A percentile compares a stretch with the other conserved stretches of the same genome.
phyloP scores from a whole-genome alignment of 2,329 filamentous ascomycete genomes.

The Fusarium longipes region DNA sequence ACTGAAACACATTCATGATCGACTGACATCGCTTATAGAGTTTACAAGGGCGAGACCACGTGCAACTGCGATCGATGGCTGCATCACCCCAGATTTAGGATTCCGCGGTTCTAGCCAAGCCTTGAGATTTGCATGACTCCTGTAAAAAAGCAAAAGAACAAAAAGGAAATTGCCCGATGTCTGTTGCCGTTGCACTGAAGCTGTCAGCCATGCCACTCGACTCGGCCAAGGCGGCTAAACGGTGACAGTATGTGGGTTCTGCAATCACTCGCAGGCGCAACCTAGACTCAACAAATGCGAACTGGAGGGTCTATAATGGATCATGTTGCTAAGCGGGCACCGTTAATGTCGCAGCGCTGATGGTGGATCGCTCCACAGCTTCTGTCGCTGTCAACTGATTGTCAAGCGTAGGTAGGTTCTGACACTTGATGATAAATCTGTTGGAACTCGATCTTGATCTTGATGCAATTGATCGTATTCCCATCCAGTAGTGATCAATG shows the following conservation, averaged over 20 bases:
- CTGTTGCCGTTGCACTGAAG: not conserved
- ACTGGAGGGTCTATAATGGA: not conserved
- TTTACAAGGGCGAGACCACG: conserved; percentile 25
- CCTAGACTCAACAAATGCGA: not conserved
- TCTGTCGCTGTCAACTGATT: not conserved
- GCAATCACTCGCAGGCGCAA: not conserved
- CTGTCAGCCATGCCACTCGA: not conserved
- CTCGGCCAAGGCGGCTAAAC: not conserved
- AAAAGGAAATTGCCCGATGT: not conserved
- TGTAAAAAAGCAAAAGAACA: not conserved
- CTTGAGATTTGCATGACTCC: conserved; percentile 1
- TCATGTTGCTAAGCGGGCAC: not conserved
- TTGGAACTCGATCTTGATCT: not conserved
- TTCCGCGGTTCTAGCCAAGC: not conserved
- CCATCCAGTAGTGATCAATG: not conserved
- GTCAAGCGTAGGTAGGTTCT: not conserved
- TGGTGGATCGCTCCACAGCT: not conserved
- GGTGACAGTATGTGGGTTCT: not conserved
- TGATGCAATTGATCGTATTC: not conserved
- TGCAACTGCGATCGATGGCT: conserved; percentile 14
- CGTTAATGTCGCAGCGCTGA: not conserved
- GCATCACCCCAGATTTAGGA: conserved; percentile 3
- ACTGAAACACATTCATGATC: conserved; percentile 20
- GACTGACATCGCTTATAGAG: conserved; percentile 20
- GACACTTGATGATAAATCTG: not conserved